These are phyloP conservation scores for Posidonia oceanica DNA, from an alignment of 116 monocot genomes.

Conservation along the genomic window DNA sequence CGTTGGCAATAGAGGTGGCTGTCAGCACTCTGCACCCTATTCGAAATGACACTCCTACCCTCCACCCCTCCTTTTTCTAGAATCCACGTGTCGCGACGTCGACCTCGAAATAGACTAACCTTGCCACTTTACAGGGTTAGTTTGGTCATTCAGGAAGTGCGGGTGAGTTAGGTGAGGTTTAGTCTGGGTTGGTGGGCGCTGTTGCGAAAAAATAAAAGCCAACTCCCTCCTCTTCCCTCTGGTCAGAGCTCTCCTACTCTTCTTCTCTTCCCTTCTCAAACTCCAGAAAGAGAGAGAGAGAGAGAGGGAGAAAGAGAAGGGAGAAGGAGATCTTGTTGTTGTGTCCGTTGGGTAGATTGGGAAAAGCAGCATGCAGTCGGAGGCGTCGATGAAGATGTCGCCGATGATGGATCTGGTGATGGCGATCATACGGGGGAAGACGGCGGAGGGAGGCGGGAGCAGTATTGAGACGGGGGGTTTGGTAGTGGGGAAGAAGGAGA, in stretches of 20 bases:
- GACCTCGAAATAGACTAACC: no score
- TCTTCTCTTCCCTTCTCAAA: neutral
- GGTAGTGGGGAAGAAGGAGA: constrained; percentile 25
- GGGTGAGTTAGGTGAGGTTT: constrained; percentile 2
- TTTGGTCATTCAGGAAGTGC: no score
- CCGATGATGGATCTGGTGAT: constrained; percentile 37
- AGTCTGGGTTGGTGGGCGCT: constrained; percentile 16
- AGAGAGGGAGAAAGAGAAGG: neutral
- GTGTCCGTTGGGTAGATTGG: no score
- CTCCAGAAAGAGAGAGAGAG: neutral
- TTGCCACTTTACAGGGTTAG: no score
- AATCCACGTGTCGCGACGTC: no score
- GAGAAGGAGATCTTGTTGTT: no score
- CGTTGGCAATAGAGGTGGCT: no score
- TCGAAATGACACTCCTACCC: no score
- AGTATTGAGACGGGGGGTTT: neutral
- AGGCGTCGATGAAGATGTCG: constrained; percentile 28
- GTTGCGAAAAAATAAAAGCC: neutral
- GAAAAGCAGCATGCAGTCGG: constrained; percentile 7
- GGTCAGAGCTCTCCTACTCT: neutral
- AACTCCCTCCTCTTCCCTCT: no score
- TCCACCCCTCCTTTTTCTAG: no score
- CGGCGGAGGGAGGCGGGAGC: neutral
- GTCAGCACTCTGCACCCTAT: no score
- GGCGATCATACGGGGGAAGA: constrained; percentile 25